Conservation (phyloP, 768 basidiomycete species). For the Leucogyrophana mollusca region DNA sequence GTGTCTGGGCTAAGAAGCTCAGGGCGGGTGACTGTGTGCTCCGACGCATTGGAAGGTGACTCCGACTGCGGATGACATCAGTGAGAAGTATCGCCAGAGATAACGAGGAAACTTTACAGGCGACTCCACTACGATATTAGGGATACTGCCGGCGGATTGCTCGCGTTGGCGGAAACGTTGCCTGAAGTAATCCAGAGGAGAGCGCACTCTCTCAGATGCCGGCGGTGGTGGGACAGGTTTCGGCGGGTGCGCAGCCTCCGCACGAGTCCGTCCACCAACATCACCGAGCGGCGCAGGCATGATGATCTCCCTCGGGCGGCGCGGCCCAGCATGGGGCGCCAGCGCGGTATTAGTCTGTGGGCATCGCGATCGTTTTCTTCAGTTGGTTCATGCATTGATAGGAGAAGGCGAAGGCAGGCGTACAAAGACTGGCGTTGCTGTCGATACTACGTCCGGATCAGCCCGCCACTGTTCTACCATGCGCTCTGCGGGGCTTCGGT, state of each 20-base stretch:
- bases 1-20: conserved; percentile 45
- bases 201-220: conserved; percentile 9
- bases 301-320: conserved; percentile 31
- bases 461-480: conserved; percentile 30
- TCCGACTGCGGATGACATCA: conserved; percentile 32
- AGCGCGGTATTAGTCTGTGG: too few relatives aligned
- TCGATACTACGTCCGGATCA: conserved; percentile 21
- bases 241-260: neutral
- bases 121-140: conserved; percentile 44
- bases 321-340: conserved; percentile 10
- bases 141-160: conserved; percentile 34
- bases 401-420: too few relatives aligned
- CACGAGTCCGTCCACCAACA: conserved; percentile 13
- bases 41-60: conserved; percentile 36
- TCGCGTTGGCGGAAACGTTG: conserved; percentile 28
- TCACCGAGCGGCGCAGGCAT: conserved; percentile 25
- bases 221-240: conserved; percentile 1
- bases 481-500: conserved; percentile 23
- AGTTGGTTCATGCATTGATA: too few relatives aligned
- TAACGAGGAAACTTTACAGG: conserved; percentile 35
- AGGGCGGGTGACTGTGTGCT: conserved; percentile 28
- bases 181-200: conserved; percentile 22
- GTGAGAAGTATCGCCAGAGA: neutral
- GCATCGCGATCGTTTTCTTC: too few relatives aligned
- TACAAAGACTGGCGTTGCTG: conserved; percentile 6